These are phyloP conservation scores for Amauroascus niger DNA, from an alignment of 2,329 filamentous ascomycete genomes.

Conservation along the genomic window DNA sequence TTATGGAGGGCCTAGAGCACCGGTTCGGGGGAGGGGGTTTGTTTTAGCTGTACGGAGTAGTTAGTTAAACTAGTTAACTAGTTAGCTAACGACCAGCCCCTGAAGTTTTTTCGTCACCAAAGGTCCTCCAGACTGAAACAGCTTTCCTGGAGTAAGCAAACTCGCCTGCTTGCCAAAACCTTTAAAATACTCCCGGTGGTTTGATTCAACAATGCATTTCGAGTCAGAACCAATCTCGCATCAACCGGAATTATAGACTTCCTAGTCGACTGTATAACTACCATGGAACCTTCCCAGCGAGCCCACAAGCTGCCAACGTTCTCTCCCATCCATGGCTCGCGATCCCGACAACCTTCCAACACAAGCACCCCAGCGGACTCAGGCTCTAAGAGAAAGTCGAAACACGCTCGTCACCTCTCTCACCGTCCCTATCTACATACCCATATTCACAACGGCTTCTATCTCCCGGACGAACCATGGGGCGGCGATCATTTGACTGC, in stretches of 20 bases:
- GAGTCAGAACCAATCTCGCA: not conserved
- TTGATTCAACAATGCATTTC: not conserved
- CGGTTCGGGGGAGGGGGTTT: no score
- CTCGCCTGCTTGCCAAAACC: no score
- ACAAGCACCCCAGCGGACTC: not conserved
- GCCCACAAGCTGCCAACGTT: not conserved
- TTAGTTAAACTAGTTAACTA: no score
- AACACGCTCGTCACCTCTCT: slow-evolving; percentile 3
- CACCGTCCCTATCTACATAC: slow-evolving; percentile 7
- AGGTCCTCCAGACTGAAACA: not conserved
- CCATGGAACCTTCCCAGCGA: not conserved
- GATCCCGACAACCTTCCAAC: not conserved
- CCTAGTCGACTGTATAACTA: not conserved
- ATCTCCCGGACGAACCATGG: slow-evolving; percentile 6
- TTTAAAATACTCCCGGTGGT: not conserved
- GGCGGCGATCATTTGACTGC: not conserved
- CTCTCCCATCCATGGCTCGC: slow-evolving; percentile 3
- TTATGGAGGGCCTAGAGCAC: no score
- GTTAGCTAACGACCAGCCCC: no score
- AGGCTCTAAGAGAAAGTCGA: slow-evolving; percentile 1
- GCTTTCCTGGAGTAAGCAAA: no score
- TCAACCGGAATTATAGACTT: not conserved
- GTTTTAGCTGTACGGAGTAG: no score
- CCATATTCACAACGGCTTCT: slow-evolving; percentile 2
- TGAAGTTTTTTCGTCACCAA: no score